Evolutionary conservation across 805 yeast genomes (phyloP).

Genomic region (Clavispora carvajalis): DNA sequence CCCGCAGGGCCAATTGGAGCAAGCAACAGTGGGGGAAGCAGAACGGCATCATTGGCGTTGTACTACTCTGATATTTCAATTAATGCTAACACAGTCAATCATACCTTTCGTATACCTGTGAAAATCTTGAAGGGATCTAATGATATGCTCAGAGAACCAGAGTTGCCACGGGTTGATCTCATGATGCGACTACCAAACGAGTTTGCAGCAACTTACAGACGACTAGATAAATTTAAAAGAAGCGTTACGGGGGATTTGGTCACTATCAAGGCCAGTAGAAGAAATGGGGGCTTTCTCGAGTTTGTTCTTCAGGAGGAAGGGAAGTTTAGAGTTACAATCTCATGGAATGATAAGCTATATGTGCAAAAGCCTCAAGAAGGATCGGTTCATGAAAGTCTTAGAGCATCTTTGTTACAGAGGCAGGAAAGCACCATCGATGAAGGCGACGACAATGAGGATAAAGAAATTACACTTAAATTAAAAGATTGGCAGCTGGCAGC

Average conservation of each 20-base stretch:
- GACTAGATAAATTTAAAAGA: conserved; percentile 62
- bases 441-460: conserved; percentile 22
- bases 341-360: conserved; percentile 54
- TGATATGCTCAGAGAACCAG: conserved; percentile 57
- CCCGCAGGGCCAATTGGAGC: conserved; percentile 1
- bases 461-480: conserved; percentile 47
- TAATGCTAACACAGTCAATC: conserved; percentile 46
- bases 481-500: conserved; percentile 69
- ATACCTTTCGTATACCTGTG: conserved; percentile 69
- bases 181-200: conserved; percentile 49
- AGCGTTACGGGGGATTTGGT: conserved; percentile 37
- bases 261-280: conserved; percentile 43
- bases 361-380: conserved; percentile 30
- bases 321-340: conserved; percentile 44
- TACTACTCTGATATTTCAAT: conserved; percentile 45
- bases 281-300: conserved; percentile 44
- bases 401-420: conserved; percentile 13
- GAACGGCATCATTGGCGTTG: conserved; percentile 50
- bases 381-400: conserved; percentile 20
- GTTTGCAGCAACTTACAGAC: conserved; percentile 47
- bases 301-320: conserved; percentile 53
- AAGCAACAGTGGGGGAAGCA: conserved; percentile 19
- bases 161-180: conserved; percentile 47
- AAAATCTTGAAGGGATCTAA: conserved; percentile 51
- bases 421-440: conserved; percentile 8